Evolutionary conservation across 2,329 filamentous ascomycete genomes (phyloP).

Genomic region (Biscogniauxia marginata): DNA sequence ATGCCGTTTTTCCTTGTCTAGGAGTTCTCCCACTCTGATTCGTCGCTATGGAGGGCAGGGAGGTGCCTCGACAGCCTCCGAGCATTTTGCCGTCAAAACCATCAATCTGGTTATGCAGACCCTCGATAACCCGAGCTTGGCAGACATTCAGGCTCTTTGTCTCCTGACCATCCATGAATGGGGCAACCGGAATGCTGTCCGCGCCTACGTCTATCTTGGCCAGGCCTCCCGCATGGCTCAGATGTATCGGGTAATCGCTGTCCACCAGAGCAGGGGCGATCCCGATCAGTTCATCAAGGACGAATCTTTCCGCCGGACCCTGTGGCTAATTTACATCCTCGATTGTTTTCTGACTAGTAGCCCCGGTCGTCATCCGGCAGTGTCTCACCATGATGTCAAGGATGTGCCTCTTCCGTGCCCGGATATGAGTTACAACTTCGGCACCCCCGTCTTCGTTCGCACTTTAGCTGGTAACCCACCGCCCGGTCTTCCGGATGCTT

Average conservation of each 20-base stretch:
- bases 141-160: conserved; percentile 61
- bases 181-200: conserved; percentile 60
- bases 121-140: conserved; percentile 57
- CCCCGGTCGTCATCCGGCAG: conserved; percentile 56
- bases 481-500: conserved; percentile 37
- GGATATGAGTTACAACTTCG: conserved; percentile 63
- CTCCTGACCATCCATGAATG: conserved; percentile 62
- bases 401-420: conserved; percentile 58
- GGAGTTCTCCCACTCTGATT: conserved; percentile 55
- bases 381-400: conserved; percentile 53
- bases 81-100: conserved; percentile 59
- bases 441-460: conserved; percentile 57
- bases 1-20: conserved; percentile 26
- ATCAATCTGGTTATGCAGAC: conserved; percentile 57
- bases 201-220: conserved; percentile 62
- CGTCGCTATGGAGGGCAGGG: conserved; percentile 57
- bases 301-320: conserved; percentile 59
- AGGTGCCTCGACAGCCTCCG: conserved; percentile 51
- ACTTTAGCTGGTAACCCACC: conserved; percentile 47
- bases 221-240: conserved; percentile 64
- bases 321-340: conserved; percentile 63
- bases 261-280: conserved; percentile 49
- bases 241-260: conserved; percentile 61
- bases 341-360: conserved; percentile 63
- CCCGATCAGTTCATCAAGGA: conserved; percentile 61